Base-by-base conservation (phyloP, 441 rosid species). In the Corymbia citriodora region DNA sequence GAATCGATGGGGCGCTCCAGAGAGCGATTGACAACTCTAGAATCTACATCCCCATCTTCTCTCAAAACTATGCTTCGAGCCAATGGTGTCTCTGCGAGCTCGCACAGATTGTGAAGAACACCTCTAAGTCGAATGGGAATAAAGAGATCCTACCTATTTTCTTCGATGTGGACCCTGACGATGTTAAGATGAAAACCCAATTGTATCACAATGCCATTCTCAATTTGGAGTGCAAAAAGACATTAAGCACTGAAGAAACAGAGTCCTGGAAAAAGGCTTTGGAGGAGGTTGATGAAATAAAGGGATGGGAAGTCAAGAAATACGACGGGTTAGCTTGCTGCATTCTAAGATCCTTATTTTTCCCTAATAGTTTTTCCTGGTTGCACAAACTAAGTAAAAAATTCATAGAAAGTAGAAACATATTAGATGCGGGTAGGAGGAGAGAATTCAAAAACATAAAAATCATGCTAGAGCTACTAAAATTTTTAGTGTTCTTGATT, bases 171-270 rank as follows among this genome's bases (percentile, higher is more conserved):
- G 68, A 61, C 11, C 68, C 14, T 2, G 7, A 61, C 13, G 68
- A 2, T 61, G n/a, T 59, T 59, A 59, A 59, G n/a, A 10, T 23
- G 65, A 25, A 59, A 25, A 23, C 29, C 12, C 27, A 0, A 3
- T 59, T 59, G 0, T 23, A 59, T 25, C 13, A 7, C n/a, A 0
- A 10, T 59, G 65, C 65, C 23, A 54, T 54, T 14, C 1, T 6
- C 68, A 61, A 6, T 0, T 61, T 61, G 68, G 4, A 61, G 68
- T 0, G 9, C 2, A 1, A 13, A 33, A 7, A 29, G 4, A 29
- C 0, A 0, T 12, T 29, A 17, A 63, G 33, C 18, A 29, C 2
- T 13, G 9, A 63, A 63, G 0, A 63, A 63, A 4, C 29, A 63
- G 70, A 63, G 6, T 29, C 1, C 0, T 63, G 33, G 33, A 63